These are phyloP conservation scores for Neofusicoccum parvum DNA, from an alignment of 2,329 filamentous ascomycete genomes.

Conservation along the genomic window DNA sequence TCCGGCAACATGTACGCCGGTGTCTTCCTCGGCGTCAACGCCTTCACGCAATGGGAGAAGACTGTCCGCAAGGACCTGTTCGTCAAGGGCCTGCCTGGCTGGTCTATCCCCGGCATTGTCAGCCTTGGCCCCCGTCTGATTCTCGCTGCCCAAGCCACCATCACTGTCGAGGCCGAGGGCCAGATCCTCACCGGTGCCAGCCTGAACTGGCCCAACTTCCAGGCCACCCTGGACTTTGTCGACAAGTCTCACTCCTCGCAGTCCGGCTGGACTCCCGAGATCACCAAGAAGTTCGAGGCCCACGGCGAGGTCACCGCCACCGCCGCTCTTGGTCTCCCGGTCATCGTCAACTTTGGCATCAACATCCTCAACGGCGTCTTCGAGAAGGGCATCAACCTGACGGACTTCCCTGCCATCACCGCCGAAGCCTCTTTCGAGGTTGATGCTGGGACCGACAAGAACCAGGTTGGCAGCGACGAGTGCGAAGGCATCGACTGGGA, in stretches of 20 bases:
- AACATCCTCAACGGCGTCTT: slow-evolving; percentile 22
- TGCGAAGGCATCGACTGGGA: slow-evolving; percentile 23
- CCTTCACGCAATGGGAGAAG: slow-evolving; percentile 22
- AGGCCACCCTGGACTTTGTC: slow-evolving; percentile 20
- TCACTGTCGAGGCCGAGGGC: slow-evolving; percentile 21
- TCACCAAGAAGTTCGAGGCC: slow-evolving; percentile 23
- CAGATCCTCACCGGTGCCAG: slow-evolving; percentile 21
- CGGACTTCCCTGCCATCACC: slow-evolving; percentile 21
- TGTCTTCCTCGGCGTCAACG: slow-evolving; percentile 24
- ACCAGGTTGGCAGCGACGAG: slow-evolving; percentile 16
- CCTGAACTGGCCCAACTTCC: slow-evolving; percentile 21
- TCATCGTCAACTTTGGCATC: slow-evolving; percentile 19
- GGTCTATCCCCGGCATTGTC: slow-evolving; percentile 23
- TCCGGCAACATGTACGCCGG: slow-evolving; percentile 22
- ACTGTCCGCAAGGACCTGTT: slow-evolving; percentile 21
- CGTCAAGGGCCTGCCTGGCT: slow-evolving; percentile 21
- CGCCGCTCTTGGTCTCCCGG: slow-evolving; percentile 20
- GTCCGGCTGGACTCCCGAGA: slow-evolving; percentile 21
- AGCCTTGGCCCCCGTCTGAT: not conserved
- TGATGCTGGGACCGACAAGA: slow-evolving; percentile 8
- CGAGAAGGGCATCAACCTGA: slow-evolving; percentile 21
- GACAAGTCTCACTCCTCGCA: slow-evolving; percentile 7
- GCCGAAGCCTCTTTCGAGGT: slow-evolving; percentile 14
- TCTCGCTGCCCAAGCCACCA: slow-evolving; percentile 20
- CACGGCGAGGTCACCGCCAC: slow-evolving; percentile 20